A percentile compares a stretch with the other conserved stretches of the same genome.
These are phyloP conservation scores for Fusarium praegraminearum DNA, from an alignment of 2,329 filamentous ascomycete genomes.

Conservation along the genomic window DNA sequence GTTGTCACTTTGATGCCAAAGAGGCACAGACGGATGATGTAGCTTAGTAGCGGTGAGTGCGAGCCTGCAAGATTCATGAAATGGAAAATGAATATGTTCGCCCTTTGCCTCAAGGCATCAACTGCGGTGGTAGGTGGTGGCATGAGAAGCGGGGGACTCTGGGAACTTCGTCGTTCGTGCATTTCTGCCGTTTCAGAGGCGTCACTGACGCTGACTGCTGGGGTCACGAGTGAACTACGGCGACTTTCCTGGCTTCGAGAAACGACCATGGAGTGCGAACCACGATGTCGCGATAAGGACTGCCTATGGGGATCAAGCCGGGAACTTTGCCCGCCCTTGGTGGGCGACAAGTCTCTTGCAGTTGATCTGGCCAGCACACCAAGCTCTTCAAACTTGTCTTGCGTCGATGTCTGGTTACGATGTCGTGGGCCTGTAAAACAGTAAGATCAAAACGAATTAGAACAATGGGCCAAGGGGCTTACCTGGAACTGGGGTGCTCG, in stretches of 20 bases:
- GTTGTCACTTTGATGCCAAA: conserved; percentile 78
- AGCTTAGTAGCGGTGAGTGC: conserved; percentile 50
- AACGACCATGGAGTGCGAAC: conserved; percentile 53
- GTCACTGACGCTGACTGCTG: conserved; percentile 28
- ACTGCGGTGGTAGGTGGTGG: conserved; percentile 59
- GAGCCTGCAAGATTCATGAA: conserved; percentile 42
- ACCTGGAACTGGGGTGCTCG: conserved; percentile 64
- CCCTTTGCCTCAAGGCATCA: conserved; percentile 51
- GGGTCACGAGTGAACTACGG: conserved; percentile 33
- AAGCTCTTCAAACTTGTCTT: conserved; percentile 47
- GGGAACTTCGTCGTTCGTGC: conserved; percentile 26
- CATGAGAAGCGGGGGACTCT: conserved; percentile 62
- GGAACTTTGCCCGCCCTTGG: conserved; percentile 15
- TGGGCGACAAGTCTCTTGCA: conserved; percentile 37
- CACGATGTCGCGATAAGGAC: conserved; percentile 34
- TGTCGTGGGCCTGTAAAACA: conserved; percentile 49
- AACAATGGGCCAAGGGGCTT: conserved; percentile 25
- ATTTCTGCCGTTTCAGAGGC: conserved; percentile 30
- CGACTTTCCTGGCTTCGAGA: conserved; percentile 58
- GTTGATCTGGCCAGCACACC: conserved; percentile 31
- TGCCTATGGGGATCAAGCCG: conserved; percentile 30
- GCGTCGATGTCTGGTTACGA: conserved; percentile 33
- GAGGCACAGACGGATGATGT: conserved; percentile 64
- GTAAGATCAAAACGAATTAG: conserved; percentile 50
- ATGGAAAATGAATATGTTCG: conserved; percentile 53